Evolutionary conservation across 768 basidiomycete genomes (phyloP).

Genomic region (Russula emetica): DNA sequence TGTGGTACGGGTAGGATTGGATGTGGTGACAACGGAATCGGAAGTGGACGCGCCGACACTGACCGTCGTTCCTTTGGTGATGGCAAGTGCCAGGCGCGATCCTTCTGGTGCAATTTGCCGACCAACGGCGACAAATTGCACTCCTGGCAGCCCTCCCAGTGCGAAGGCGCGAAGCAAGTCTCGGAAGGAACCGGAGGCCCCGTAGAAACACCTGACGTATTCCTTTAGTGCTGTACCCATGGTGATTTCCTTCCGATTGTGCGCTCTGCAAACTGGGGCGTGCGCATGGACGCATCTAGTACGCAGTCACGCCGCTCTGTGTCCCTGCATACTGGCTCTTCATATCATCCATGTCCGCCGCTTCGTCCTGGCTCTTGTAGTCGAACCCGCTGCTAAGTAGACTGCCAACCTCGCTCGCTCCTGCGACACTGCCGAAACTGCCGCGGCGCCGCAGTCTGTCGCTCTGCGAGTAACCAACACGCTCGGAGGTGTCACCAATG

Average conservation of each 20-base stretch:
- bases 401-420: slow-evolving; percentile 74
- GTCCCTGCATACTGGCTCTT: slow-evolving; percentile 86
- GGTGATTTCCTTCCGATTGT: neutral
- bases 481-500: slow-evolving; percentile 37
- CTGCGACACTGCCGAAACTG: slow-evolving; percentile 73
- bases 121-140: neutral
- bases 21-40: neutral
- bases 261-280: slow-evolving; percentile 16
- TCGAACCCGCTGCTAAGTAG: slow-evolving; percentile 56
- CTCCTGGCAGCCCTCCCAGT: slow-evolving; percentile 5
- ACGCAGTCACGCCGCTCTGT: slow-evolving; percentile 81
- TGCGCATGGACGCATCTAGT: slow-evolving; percentile 41
- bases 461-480: slow-evolving; percentile 86
- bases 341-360: slow-evolving; percentile 76
- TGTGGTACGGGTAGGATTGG: neutral
- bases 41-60: neutral
- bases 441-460: slow-evolving; percentile 76
- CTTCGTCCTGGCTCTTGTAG: slow-evolving; percentile 89
- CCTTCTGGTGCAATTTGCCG: neutral
- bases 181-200: slow-evolving; percentile 1
- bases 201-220: neutral
- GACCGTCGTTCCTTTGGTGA: neutral
- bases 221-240: neutral
- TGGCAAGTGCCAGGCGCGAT: neutral
- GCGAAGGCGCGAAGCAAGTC: slow-evolving; percentile 13